Base-by-base conservation (phyloP, 2,329 filamentous ascomycete species). In the Claviceps capensis region DNA sequence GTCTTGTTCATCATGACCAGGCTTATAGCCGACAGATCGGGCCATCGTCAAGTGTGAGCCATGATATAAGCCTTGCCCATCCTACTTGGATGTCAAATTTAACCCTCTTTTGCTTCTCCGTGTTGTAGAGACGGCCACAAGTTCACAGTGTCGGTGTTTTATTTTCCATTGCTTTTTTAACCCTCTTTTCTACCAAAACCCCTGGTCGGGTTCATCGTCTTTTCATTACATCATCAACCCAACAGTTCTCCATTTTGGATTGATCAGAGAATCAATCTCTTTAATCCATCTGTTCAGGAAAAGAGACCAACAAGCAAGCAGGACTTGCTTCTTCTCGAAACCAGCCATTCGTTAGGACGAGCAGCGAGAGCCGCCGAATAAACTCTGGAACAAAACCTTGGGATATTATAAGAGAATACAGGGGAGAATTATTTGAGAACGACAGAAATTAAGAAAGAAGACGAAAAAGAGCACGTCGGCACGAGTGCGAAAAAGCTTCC, bases 21-120 rank as follows among this genome's bases (percentile, higher is more conserved):
- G 49, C 56, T 58, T 57, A 48, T 16, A 30, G 16, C 51, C 57
- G 72, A 71, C 60, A 69, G 30, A 34, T 34, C 9, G 30, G 38
- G n/a, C n/a, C 16, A 40, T 40, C 60, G 65, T 60, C 65, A 62
- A 62, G 63, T 63, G 62, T 63, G 68, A 71, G 68, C 73, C 70
- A 73, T 66, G 69, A 77, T 79, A 79, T 79, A 79, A 79, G 75
- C 68, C 73, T 72, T 72, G 68, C 67, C 67, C 69, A 66, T 71
- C 67, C 69, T 69, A 66, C 65, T 61, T 63, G 59, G 59, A 62
- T 56, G 53, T 62, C 55, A 62, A 65, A 67, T 67, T 70, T 68
- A 67, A 63, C 64, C 65, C 65, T 50, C 52, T 53, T 52, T 48
- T 68, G 62, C 45, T 52, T 49, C 36, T 67, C 62, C 67, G 67